phyloP scores from a whole-genome alignment of 768 basidiomycete species.

The Naganishia antarctica region DNA sequence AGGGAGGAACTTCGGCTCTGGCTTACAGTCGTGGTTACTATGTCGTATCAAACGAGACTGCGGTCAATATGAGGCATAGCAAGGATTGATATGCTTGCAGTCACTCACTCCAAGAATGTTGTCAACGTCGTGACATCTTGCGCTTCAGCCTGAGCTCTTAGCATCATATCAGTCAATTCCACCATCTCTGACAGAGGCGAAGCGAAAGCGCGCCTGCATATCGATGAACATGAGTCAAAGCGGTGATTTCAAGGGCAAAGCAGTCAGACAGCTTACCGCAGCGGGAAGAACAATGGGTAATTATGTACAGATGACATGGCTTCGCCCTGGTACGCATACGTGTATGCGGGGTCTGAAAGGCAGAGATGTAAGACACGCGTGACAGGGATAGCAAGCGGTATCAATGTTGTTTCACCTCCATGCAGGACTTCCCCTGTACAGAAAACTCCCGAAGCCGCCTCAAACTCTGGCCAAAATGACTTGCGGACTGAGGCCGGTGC shows the following conservation, averaged over 20 bases:
- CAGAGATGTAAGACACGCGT: background rate
- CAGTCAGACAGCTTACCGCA: constrained; percentile 31
- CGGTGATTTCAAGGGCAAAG: too few relatives aligned
- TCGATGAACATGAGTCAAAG: too few relatives aligned
- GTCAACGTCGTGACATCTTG: constrained; percentile 35
- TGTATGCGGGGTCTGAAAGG: constrained; percentile 39
- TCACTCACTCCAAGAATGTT: constrained; percentile 45
- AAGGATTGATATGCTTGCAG: background rate
- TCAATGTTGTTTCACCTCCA: constrained; percentile 29
- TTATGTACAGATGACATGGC: constrained; percentile 44
- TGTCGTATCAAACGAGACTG: background rate
- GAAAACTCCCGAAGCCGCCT: constrained; percentile 68
- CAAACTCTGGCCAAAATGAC: constrained; percentile 73
- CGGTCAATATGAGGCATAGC: background rate
- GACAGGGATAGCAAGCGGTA: background rate
- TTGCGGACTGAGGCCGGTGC: constrained; percentile 51
- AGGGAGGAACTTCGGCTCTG: background rate
- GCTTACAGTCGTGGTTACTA: constrained; percentile 29
- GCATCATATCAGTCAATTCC: constrained; percentile 24
- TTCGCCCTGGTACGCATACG: constrained; percentile 40
- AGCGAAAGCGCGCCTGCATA: constrained; percentile 23
- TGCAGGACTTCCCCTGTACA: constrained; percentile 73
- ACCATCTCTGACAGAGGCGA: constrained; percentile 2
- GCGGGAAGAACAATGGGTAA: constrained; percentile 46
- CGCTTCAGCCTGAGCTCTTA: constrained; percentile 19